These are phyloP conservation scores for Myxozyma lipomycoides DNA, from an alignment of 805 yeast species.

Conservation along the genomic window DNA sequence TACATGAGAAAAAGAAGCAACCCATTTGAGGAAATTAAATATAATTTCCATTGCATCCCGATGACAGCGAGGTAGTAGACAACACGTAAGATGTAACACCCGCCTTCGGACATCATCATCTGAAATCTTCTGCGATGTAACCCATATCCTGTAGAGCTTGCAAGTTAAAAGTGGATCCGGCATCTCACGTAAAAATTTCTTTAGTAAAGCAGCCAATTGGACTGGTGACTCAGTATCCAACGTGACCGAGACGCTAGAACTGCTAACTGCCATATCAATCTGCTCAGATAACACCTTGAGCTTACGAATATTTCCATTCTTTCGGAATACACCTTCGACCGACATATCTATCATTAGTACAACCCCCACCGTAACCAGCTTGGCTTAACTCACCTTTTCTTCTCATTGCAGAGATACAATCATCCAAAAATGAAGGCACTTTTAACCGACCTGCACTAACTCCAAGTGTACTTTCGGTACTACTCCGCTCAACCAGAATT, in stretches of 20 bases:
- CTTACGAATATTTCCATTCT: constrained; percentile 89
- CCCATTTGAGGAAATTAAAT: constrained; percentile 85
- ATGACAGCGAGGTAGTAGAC: constrained; percentile 74
- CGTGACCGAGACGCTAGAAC: neutral
- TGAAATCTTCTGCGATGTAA: constrained; percentile 35
- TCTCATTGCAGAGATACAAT: constrained; percentile 72
- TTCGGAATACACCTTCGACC: constrained; percentile 90
- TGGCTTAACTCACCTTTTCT: constrained; percentile 86
- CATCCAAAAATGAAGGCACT: constrained; percentile 85
- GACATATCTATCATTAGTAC: constrained; percentile 49
- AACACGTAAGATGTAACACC: constrained; percentile 59
- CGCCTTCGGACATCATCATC: constrained; percentile 48
- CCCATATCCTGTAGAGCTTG: constrained; percentile 70
- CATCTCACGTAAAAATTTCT: constrained; percentile 84
- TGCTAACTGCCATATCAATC: constrained; percentile 64
- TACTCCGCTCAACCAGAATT: constrained; percentile 60
- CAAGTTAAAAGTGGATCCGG: constrained; percentile 87
- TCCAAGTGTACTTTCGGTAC: constrained; percentile 80
- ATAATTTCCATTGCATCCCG: constrained; percentile 85
- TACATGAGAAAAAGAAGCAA: constrained; percentile 87
- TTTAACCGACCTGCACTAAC: constrained; percentile 75
- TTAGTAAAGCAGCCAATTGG: constrained; percentile 87
- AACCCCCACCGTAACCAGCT: neutral
- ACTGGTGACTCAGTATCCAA: constrained; percentile 66
- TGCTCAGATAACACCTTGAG: constrained; percentile 66